Evolutionary conservation across 116 monocot species (phyloP).

Genomic region (Trichopus zeylanicus): DNA sequence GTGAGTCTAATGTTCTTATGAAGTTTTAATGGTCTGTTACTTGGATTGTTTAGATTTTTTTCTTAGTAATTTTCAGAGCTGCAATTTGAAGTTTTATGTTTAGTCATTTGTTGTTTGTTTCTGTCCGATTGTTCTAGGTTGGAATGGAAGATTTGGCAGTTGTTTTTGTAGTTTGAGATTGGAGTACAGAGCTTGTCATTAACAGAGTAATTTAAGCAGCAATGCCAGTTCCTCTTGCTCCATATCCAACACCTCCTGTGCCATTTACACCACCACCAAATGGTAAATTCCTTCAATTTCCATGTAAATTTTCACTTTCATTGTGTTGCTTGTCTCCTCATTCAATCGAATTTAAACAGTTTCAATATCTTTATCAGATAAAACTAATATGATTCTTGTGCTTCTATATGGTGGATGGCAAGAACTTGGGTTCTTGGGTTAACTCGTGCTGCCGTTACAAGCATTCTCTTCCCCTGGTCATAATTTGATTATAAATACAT

Average conservation of each 20-base stretch:
- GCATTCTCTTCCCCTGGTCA: too few species aligned
- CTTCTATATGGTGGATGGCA: too few species aligned
- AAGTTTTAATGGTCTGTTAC: too few species aligned
- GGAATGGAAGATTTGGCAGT: too few species aligned
- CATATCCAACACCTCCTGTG: background rate
- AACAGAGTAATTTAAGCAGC: too few species aligned
- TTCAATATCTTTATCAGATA: too few species aligned
- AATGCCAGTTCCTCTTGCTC: constrained; percentile 1
- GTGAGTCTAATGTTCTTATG: too few species aligned
- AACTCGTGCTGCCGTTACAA: too few species aligned
- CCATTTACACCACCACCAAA: constrained; percentile 4
- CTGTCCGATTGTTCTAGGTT: too few species aligned
- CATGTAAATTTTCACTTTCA: background rate
- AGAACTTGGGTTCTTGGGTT: too few species aligned
- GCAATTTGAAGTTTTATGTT: background rate
- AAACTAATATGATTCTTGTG: too few species aligned
- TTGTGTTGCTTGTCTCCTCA: background rate
- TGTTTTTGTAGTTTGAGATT: background rate
- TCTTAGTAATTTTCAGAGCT: background rate
- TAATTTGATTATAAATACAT: too few species aligned
- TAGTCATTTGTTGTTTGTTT: background rate
- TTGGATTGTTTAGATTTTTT: background rate
- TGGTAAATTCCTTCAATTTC: constrained; percentile 2
- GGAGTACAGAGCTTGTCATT: background rate
- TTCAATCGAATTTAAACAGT: background rate